Evolutionary conservation across 176 grass and related monocot genomes (phyloP).

Genomic region (Pontederia paniculata): DNA sequence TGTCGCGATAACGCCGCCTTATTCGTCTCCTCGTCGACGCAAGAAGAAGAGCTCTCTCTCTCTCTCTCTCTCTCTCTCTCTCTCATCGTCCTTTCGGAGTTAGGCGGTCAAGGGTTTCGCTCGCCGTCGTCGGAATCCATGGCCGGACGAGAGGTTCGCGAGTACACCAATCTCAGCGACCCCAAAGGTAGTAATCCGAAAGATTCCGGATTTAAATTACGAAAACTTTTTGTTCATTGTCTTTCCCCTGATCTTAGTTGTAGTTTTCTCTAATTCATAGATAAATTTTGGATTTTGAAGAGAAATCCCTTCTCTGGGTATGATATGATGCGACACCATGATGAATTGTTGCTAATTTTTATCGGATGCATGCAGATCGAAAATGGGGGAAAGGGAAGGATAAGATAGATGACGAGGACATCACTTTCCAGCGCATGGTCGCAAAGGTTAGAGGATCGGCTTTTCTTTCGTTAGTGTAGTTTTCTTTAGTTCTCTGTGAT

Average conservation of each 20-base stretch:
- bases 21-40: no score
- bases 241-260: neutral
- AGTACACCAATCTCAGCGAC: conserved; percentile 98
- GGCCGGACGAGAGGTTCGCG: conserved; percentile 89
- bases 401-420: conserved; percentile 90
- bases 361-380: conserved; percentile 40
- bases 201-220: no score
- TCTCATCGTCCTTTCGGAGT: neutral
- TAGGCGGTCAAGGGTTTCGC: conserved; percentile 14
- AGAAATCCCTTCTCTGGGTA: neutral
- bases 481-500: neutral
- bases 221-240: neutral
- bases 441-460: conserved; percentile 86
- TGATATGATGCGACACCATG: neutral
- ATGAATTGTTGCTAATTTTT: neutral
- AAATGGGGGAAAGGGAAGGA: conserved; percentile 93
- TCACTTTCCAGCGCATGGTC: conserved; percentile 99
- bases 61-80: neutral
- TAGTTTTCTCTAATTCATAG: no score
- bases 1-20: neutral
- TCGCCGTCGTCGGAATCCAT: conserved; percentile 23
- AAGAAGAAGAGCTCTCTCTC: neutral
- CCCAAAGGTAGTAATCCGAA: conserved; percentile 80
- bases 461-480: conserved; percentile 14
- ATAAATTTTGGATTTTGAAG: neutral